A percentile compares a stretch with the other conserved stretches of the same genome.
These are phyloP conservation scores for Neurospora sublineolata DNA, from an alignment of 495 filamentous ascomycete genomes.

Conservation along the genomic window DNA sequence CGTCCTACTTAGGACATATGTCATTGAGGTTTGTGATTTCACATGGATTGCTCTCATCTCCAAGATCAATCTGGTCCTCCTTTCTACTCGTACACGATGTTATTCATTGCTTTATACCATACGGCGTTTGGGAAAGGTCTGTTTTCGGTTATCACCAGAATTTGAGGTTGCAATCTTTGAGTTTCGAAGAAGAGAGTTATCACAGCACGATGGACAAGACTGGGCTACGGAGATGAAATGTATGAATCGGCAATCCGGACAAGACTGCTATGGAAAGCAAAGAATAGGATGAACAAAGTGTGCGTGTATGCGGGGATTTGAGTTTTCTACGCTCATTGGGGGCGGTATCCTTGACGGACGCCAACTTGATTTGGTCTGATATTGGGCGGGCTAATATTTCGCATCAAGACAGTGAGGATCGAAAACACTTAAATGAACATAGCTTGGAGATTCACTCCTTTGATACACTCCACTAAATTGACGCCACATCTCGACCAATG, in stretches of 20 bases:
- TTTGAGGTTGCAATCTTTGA: neutral
- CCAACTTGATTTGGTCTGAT: neutral
- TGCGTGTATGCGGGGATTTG: conserved; percentile 14
- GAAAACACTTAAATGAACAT: neutral
- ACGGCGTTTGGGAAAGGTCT: neutral
- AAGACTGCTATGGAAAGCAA: neutral
- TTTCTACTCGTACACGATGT: neutral
- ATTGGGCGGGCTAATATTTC: neutral
- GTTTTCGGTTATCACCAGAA: neutral
- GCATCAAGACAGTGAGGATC: neutral
- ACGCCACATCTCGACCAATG: no score
- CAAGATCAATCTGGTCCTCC: neutral
- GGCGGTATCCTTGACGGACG: neutral
- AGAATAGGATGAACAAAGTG: conserved; percentile 4
- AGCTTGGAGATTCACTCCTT: neutral
- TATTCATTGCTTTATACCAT: neutral
- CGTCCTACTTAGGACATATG: no score
- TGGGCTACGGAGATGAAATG: neutral
- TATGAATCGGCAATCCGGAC: neutral
- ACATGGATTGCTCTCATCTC: neutral
- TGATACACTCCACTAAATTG: neutral
- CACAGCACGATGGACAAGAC: neutral
- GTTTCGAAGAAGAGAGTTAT: neutral
- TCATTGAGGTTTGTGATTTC: neutral
- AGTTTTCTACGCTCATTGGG: conserved; percentile 25